These are phyloP conservation scores for Russula foetens DNA, from an alignment of 768 basidiomycete species.

Conservation along the genomic window DNA sequence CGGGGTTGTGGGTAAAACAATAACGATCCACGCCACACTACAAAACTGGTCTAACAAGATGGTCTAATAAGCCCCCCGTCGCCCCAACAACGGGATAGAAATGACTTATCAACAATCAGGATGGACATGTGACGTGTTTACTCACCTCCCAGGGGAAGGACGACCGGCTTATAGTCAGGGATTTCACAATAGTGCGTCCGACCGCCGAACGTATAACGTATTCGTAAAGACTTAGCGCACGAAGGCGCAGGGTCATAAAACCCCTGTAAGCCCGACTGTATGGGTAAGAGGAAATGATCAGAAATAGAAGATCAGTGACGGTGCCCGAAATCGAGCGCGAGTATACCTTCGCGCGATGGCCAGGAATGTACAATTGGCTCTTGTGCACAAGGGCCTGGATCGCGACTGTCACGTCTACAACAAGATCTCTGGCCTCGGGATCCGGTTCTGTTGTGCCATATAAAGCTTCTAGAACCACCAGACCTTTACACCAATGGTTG, in stretches of 20 bases:
- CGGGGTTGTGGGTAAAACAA: background rate
- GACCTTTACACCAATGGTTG: slow-evolving; percentile 36
- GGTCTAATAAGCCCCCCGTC: slow-evolving; percentile 15
- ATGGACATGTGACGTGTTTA: slow-evolving; percentile 17
- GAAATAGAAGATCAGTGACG: background rate
- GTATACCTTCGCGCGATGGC: slow-evolving; percentile 65
- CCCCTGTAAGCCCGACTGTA: slow-evolving; percentile 68
- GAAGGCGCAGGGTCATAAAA: slow-evolving; percentile 81
- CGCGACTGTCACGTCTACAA: slow-evolving; percentile 71
- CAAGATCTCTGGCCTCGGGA: slow-evolving; percentile 33
- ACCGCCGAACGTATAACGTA: slow-evolving; percentile 72
- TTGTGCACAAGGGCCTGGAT: slow-evolving; percentile 75
- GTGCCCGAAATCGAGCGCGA: slow-evolving; percentile 1
- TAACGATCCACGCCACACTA: slow-evolving; percentile 3
- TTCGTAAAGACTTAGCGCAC: slow-evolving; percentile 56
- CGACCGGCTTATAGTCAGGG: slow-evolving; percentile 56
- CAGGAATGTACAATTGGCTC: slow-evolving; percentile 72
- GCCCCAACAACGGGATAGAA: slow-evolving; percentile 12
- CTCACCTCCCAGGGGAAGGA: slow-evolving; percentile 71
- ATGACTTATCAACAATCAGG: slow-evolving; percentile 3
- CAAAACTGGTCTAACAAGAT: slow-evolving; percentile 11
- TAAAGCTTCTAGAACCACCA: slow-evolving; percentile 66
- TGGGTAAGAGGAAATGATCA: background rate
- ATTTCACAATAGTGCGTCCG: slow-evolving; percentile 71
- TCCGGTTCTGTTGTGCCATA: slow-evolving; percentile 49